Base-by-base conservation (phyloP, 495 filamentous ascomycete genomes). In the Neohortaea acidophila region DNA sequence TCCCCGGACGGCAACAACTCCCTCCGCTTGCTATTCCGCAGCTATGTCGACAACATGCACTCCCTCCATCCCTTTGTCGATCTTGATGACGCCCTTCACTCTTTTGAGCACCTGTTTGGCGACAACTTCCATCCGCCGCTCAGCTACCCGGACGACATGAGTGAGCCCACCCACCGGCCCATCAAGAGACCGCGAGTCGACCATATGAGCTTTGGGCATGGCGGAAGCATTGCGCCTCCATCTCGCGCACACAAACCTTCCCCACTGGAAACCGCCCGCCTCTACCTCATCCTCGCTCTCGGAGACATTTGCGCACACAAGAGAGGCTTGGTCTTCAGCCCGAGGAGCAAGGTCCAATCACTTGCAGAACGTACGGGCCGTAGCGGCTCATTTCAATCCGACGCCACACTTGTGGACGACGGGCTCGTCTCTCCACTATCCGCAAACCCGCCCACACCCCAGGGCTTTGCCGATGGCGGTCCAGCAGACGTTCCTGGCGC, bases 21-120 rank as follows among this genome's bases (percentile, higher is more conserved):
- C 2, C 64, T 91, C 7, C 62, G 62, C 39, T 65, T 60, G 26
- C 77, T 84, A 28, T 67, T 77, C 23, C 48, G 68, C 11, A 80
- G 75, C 54, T 97, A 84, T 54, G 59, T 84, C 49, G 55, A 74
- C 2, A 69, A 91, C 51, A 78, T 97, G 25, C 79, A 93, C 49
- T 80, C 73, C 38, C 70, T 97, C 54, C 89, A 96, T 55, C 89
- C 89, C 10, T 85, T 96, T 52, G 66, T 97, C 23, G 64, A 78
- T 46, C n/a, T n/a, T n/a, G n/a, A n/a, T n/a, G n/a, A n/a, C n/a
- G n/a, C n/a, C n/a, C n/a, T n/a, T n/a, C n/a, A n/a, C n/a, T n/a
- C n/a, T n/a, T n/a, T n/a, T n/a, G 61, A 66, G 32, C 49, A 49
- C 2, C 57, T 59, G 12, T 51, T 80, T 9, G 50, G 54, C 1